Conservation (phyloP, 768 basidiomycete genomes). For the Dioszegia crocea region DNA sequence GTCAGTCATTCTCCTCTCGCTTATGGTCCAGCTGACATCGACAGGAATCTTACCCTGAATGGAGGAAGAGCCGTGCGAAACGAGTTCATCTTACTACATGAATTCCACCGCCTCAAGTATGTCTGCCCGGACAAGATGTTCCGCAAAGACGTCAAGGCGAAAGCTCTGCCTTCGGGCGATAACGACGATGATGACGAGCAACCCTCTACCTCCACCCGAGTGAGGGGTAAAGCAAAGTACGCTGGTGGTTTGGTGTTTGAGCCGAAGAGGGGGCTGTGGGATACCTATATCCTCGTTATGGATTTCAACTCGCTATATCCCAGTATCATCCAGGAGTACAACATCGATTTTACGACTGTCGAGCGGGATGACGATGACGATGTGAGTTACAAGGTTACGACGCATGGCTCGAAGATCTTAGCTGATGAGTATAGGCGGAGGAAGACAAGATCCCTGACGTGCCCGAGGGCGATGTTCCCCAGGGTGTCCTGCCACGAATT, state of each 20-base stretch:
- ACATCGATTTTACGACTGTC: slow-evolving; percentile 98
- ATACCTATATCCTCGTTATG: slow-evolving; percentile 96
- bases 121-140: slow-evolving; percentile 86
- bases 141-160: slow-evolving; percentile 70
- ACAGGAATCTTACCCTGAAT: slow-evolving; percentile 92
- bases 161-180: slow-evolving; percentile 46
- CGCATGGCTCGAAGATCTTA: no score
- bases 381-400: slow-evolving; percentile 32
- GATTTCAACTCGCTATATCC: slow-evolving; percentile 99
- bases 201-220: slow-evolving; percentile 57
- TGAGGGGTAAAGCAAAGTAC: slow-evolving; percentile 76
- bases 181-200: slow-evolving; percentile 52
- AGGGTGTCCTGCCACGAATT: slow-evolving; percentile 91
- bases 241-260: slow-evolving; percentile 98
- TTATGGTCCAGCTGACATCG: slow-evolving; percentile 3
- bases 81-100: slow-evolving; percentile 96
- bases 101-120: slow-evolving; percentile 93
- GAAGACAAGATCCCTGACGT: slow-evolving; percentile 89
- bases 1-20: slow-evolving; percentile 54
- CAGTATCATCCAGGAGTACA: slow-evolving; percentile 98
- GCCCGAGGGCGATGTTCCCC: slow-evolving; percentile 63
- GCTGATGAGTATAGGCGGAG: slow-evolving; percentile 52
- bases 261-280: slow-evolving; percentile 92
- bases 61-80: slow-evolving; percentile 98
- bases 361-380: slow-evolving; percentile 61